Evolutionary conservation across 768 basidiomycete species (phyloP).

Genomic region (Gymnopilus junonius): DNA sequence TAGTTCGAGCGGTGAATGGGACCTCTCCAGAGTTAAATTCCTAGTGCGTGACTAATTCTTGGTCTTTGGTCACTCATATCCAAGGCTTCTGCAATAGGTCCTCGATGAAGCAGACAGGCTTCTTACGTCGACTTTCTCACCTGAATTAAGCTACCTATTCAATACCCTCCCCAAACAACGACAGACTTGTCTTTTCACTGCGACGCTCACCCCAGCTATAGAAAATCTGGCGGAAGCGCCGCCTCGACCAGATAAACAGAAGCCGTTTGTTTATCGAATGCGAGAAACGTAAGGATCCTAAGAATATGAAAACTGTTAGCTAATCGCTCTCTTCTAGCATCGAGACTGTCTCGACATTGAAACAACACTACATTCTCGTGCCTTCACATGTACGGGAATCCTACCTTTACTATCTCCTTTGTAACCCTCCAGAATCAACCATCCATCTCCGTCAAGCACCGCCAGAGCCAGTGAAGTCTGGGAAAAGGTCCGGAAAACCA

Average conservation of each 20-base stretch:
- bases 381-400: constrained; percentile 94
- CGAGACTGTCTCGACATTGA: constrained; percentile 87
- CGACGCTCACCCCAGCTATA: constrained; percentile 88
- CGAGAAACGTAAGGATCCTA: constrained; percentile 55
- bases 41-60: constrained; percentile 53
- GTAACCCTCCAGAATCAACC: constrained; percentile 85
- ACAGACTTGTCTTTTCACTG: constrained; percentile 98
- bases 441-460: constrained; percentile 66
- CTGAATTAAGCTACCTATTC: constrained; percentile 83
- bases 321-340: constrained; percentile 49
- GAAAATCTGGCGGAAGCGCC: constrained; percentile 73
- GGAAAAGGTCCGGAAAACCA: constrained; percentile 35
- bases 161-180: constrained; percentile 76
- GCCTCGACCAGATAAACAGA: constrained; percentile 82
- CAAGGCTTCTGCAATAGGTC: constrained; percentile 52
- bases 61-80: neutral
- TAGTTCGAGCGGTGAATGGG: constrained; percentile 82
- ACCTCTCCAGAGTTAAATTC: constrained; percentile 82
- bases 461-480: constrained; percentile 50
- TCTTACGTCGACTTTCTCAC: constrained; percentile 85
- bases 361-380: constrained; percentile 89
- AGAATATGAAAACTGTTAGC: neutral
- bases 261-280: constrained; percentile 86
- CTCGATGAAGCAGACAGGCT: constrained; percentile 97
- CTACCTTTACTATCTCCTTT: constrained; percentile 89